Base-by-base conservation (phyloP, 257 asterid species). In the Galeopsis tetrahit region DNA sequence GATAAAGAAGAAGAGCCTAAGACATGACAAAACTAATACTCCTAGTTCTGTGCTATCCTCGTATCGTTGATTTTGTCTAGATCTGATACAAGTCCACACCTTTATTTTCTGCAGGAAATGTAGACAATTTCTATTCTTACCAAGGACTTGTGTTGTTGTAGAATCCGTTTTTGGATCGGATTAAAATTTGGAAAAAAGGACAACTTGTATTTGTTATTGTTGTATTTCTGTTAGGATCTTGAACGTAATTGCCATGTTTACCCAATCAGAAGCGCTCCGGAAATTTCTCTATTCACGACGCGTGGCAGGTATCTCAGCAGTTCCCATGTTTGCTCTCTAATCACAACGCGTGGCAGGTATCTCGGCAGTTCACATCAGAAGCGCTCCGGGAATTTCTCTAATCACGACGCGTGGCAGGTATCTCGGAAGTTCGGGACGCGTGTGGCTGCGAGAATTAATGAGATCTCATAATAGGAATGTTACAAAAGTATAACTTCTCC, bases 1-100 rank as follows among this genome's bases (percentile, higher is more conserved):
- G 85, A 79, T 58, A 77, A 82, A 73, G 79, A 81, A 60, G 81
- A 81, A 60, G 81, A 80, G 46, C 76, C 43, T 74, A 76, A 82
- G 31, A 32, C 72, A 58, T 71, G 64, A 64, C 49, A 21, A 52
- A 48, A 69, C 38, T 33, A 71, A 65, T 46, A 21, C 44, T 58
- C 60, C 32, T 52, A 11, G 28, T 33, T 69, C 15, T 14, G 74
- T 69, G 78, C 73, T 73, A 33, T 53, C 77, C 15, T 13, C 14
- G 31, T 52, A 42, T 77, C 56, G 68, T 67, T 63, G 21, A 63
- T 71, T 77, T 42, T 56, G 53, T 73, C 46, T 69, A 68, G 80
- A 60, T 70, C 59, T 21, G n/a, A n/a, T n/a, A 21, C 28, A 21
- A 21, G 28, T 0, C 28, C 28, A 21, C 28, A 21, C 28, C 28